These are phyloP conservation scores for Glomus cerebriforme DNA, from an alignment of 192 early-diverging fungal species.

Conservation along the genomic window DNA sequence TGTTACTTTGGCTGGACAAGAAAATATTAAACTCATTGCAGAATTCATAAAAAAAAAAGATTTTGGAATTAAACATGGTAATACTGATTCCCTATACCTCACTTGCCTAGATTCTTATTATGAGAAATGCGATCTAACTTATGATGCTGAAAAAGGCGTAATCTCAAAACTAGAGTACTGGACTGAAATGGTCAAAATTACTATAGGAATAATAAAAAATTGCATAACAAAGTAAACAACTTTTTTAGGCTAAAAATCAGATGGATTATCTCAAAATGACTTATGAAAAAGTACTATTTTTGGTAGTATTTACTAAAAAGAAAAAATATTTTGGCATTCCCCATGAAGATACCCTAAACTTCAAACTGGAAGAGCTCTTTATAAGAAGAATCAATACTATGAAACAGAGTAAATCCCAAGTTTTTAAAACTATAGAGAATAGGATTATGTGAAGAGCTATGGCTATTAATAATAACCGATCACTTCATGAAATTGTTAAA, in stretches of 20 bases:
- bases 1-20: neutral
- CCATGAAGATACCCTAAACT: neutral
- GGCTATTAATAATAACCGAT: neutral
- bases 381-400: constrained; percentile 2
- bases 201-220: constrained; percentile 9
- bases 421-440: neutral
- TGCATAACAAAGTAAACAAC: neutral
- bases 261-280: neutral
- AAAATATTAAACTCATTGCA: constrained; percentile 18
- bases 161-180: neutral
- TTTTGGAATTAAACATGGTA: neutral
- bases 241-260: neutral
- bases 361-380: neutral
- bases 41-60: neutral
- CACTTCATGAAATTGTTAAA: constrained; percentile 6
- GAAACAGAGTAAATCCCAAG: neutral
- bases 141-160: neutral
- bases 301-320: neutral
- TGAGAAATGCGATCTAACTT: constrained; percentile 1
- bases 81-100: constrained; percentile 14
- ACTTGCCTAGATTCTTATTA: neutral
- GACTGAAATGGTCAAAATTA: neutral
- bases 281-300: constrained; percentile 15
- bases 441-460: constrained; percentile 6
- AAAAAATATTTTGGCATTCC: constrained; percentile 15